Conservation (phyloP, 73 alveolate species). For the Paramecium octaurelia region DNA sequence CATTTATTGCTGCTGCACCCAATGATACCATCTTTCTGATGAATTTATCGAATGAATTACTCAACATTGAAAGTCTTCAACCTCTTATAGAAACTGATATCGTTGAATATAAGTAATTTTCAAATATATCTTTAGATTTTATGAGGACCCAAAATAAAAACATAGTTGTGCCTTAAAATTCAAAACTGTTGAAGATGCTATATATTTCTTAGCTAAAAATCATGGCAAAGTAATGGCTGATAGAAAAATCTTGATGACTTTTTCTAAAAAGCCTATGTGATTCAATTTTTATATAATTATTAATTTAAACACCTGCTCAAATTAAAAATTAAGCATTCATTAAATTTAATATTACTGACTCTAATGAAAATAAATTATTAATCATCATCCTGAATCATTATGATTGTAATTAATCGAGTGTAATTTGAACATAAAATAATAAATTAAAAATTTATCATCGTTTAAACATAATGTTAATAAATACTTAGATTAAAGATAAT, state of each 20-base stretch:
- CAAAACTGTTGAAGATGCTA: constrained; percentile 5
- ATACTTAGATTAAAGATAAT: background rate
- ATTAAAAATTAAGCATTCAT: background rate
- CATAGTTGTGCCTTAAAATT: constrained; percentile 26
- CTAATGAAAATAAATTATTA: too few relatives aligned
- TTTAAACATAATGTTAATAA: too few relatives aligned
- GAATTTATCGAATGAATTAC: constrained; percentile 32
- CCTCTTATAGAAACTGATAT: background rate
- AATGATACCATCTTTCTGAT: constrained; percentile 30
- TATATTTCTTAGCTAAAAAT: background rate
- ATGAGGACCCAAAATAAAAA: constrained; percentile 9
- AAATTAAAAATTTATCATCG: too few relatives aligned
- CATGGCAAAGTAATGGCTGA: constrained; percentile 6
- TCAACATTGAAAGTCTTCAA: background rate
- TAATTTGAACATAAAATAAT: background rate
- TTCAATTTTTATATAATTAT: background rate
- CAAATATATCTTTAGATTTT: background rate
- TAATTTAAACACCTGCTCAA: background rate
- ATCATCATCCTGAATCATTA: background rate
- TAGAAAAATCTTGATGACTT: constrained; percentile 30
- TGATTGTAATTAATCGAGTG: background rate
- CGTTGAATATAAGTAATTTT: background rate
- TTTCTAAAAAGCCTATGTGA: constrained; percentile 37
- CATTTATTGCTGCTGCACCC: constrained; percentile 48
- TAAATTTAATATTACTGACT: too few relatives aligned